phyloP scores from a whole-genome alignment of 2,329 filamentous ascomycete species.

The Orbilia blumenaviensis region DNA sequence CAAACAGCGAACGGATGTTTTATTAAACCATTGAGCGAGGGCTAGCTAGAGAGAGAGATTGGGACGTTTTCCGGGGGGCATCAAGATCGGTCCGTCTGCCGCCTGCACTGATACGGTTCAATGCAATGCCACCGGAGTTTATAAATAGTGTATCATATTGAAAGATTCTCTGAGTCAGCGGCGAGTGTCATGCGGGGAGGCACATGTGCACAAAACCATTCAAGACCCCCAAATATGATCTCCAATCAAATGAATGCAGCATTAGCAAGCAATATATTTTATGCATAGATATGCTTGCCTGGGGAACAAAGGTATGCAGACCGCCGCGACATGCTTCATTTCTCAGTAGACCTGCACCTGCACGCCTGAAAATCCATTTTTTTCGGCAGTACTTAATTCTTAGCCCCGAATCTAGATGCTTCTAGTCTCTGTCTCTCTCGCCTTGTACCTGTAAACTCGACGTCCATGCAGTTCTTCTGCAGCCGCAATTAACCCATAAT shows the following conservation, averaged over 20 bases:
- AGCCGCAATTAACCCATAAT: background rate
- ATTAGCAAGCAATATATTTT: background rate
- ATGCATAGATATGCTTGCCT: background rate
- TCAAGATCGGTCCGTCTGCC: background rate
- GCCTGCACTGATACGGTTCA: background rate
- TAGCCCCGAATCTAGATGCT: background rate
- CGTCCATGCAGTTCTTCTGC: background rate
- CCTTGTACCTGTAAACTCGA: background rate
- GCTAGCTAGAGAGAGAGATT: too few relatives aligned
- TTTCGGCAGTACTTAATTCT: background rate
- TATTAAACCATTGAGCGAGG: background rate
- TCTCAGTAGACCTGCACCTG: background rate
- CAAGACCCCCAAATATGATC: background rate
- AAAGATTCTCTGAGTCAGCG: background rate
- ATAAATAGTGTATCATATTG: too few relatives aligned
- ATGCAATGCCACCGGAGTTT: too few relatives aligned
- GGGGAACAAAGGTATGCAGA: conserved; percentile 6
- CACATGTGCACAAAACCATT: background rate
- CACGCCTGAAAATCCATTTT: background rate
- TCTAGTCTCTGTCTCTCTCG: background rate
- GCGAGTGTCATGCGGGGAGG: background rate
- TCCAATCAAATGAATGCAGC: background rate
- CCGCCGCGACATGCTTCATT: conserved; percentile 6
- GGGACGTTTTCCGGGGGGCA: background rate
- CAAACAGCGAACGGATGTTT: background rate